phyloP scores from a whole-genome alignment of 1,139 yeast genomes.

The Lodderomyces oxycetoniae region DNA sequence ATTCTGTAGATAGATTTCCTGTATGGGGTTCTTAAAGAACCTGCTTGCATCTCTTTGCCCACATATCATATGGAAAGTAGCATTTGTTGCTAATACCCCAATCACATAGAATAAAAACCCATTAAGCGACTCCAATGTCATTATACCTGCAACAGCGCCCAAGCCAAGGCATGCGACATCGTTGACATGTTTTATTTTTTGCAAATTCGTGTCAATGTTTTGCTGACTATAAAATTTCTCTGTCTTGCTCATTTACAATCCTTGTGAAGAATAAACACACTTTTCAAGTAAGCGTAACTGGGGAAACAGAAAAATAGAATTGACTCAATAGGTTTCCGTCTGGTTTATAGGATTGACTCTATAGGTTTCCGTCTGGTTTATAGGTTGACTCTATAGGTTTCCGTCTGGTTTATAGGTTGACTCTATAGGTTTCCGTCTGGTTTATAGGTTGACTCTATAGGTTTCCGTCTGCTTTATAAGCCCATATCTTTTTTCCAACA shows the following conservation, averaged over 20 bases:
- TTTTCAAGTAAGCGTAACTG: no score
- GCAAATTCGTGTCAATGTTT: slow-evolving; percentile 30
- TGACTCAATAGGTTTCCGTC: no score
- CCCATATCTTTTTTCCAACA: no score
- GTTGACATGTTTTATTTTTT: slow-evolving; percentile 49
- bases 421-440: no score
- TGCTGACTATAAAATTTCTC: slow-evolving; percentile 15
- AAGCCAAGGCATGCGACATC: slow-evolving; percentile 62
- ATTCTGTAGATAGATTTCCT: slow-evolving; percentile 53
- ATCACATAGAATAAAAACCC: slow-evolving; percentile 60
- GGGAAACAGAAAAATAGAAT: no score
- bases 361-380: no score
- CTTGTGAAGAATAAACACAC: no score
- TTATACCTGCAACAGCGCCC: slow-evolving; percentile 70
- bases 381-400: no score
- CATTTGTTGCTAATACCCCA: slow-evolving; percentile 44
- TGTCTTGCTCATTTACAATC: slow-evolving; percentile 1
- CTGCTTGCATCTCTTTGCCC: slow-evolving; percentile 39
- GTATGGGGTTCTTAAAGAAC: slow-evolving; percentile 52
- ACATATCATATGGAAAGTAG: slow-evolving; percentile 37
- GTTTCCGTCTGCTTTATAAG: no score
- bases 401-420: no score
- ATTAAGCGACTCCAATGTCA: slow-evolving; percentile 57
- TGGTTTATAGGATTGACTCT: no score
- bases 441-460: no score